Evolutionary conservation across 371 early-diverging fungal species (phyloP), one percentile per base, ranked within the genome.

Genomic region (Apophysomyces ossiformis): DNA sequence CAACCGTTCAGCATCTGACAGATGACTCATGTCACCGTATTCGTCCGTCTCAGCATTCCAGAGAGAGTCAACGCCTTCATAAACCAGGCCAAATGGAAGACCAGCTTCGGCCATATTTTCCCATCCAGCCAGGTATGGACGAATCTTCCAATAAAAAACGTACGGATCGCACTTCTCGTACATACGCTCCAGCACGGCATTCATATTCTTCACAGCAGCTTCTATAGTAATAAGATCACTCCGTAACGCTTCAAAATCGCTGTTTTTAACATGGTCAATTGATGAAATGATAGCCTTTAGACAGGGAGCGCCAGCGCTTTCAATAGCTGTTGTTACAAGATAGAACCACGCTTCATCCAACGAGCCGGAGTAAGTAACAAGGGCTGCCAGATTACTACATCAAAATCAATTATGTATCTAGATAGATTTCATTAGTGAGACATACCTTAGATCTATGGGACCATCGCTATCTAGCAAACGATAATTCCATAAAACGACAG

Each of bases 281-380:
- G 88, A 87, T 4, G 69, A 66, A 5, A 90, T 67, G 38, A 93
- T 89, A 41, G 87, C 83, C 57, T 76, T 69, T 44, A 96, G 68
- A 9, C 93, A 92, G 7, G 89, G 90, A 2, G 94, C 96, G 16
- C 97, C 95, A 12, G 83, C 85, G 21, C 92, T 89, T 68, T 99
- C 99, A 59, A 96, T 96, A 0, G 92, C 94, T 0, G 92, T 86
- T 4, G 96, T 92, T 44, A 97, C 89, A 36, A 98, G 84, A 76
- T 95, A 97, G 73, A 99, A 99, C 97, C 98, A 97, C 0, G 96
- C 82, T 83, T 99, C 98, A 79, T 98, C 98, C 57, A 90, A 77
- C 15, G 91, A 87, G 15, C 97, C 96, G 7, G 95, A 90, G 68
- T 94, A 94, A 6, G 95, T 96, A 46, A 90, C 84, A 66, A 94